A percentile compares a stretch with the other conserved stretches of the same genome.
Conservation (phyloP, 495 filamentous ascomycete species). For the Ascodesmis nigricans region DNA sequence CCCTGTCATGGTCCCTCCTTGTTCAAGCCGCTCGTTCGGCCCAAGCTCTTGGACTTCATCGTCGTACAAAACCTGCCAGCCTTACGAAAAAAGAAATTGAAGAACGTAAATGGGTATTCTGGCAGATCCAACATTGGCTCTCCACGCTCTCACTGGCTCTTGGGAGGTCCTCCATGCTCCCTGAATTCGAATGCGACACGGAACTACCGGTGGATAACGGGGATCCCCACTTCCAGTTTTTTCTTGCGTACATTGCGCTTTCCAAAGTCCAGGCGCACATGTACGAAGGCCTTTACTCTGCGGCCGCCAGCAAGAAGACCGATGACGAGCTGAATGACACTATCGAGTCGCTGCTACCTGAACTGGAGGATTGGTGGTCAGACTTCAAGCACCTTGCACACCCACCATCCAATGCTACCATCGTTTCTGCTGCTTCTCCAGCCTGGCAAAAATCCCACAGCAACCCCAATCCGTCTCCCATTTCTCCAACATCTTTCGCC, state of each 20-base stretch:
- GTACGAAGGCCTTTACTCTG: conserved; percentile 18
- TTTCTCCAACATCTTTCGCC: too few relatives aligned
- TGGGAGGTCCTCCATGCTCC: conserved; percentile 16
- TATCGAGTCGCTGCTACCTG: conserved; percentile 10
- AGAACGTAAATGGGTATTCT: conserved; percentile 22
- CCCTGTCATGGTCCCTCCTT: conserved; percentile 18
- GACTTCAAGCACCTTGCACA: conserved; percentile 7
- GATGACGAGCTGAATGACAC: conserved; percentile 8
- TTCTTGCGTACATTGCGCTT: conserved; percentile 14
- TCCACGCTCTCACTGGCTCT: conserved; percentile 18
- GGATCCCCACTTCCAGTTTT: conserved; percentile 10
- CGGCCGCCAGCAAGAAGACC: conserved; percentile 6
- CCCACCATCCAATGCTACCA: too few relatives aligned
- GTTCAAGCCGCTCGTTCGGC: conserved; percentile 18
- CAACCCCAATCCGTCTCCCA: too few relatives aligned
- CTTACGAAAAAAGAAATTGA: conserved; percentile 13
- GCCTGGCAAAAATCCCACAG: too few relatives aligned
- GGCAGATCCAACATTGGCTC: conserved; percentile 20
- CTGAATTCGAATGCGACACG: conserved; percentile 19
- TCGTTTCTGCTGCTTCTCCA: too few relatives aligned
- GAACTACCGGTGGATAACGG: conserved; percentile 16
- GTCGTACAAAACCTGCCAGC: conserved; percentile 8
- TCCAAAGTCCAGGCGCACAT: conserved; percentile 17
- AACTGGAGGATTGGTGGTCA: conserved; percentile 16
- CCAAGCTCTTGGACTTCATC: conserved; percentile 22